Percentiles rank a stretch among this genome's conserved stretches.
Conservation (phyloP, 2,329 filamentous ascomycete species). For the Diaporthe sp. region DNA sequence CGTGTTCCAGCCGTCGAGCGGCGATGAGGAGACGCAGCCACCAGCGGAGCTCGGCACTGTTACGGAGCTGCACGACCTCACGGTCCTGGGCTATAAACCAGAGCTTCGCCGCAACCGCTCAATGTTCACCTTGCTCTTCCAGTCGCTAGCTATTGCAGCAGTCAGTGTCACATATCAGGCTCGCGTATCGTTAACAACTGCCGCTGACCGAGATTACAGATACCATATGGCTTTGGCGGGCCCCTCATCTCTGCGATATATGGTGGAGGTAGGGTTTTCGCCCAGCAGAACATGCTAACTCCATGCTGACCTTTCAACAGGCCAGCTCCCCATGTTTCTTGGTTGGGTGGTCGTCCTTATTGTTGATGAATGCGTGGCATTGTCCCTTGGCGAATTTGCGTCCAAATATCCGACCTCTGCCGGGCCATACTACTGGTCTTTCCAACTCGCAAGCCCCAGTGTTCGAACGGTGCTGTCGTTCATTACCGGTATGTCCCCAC, state of each 20-base stretch:
- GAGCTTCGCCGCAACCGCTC: constrained; percentile 72
- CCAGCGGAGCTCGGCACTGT: constrained; percentile 32
- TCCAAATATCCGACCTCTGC: constrained; percentile 66
- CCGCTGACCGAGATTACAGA: constrained; percentile 48
- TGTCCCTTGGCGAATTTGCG: constrained; percentile 65
- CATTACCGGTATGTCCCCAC: constrained; percentile 51
- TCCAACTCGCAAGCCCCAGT: constrained; percentile 59
- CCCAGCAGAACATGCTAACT: neutral
- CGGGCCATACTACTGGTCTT: constrained; percentile 68
- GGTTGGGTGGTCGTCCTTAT: constrained; percentile 69
- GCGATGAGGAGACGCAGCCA: constrained; percentile 34
- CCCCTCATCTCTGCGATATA: constrained; percentile 55
- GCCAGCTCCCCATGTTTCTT: constrained; percentile 68
- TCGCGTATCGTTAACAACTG: neutral
- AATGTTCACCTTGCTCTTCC: constrained; percentile 72
- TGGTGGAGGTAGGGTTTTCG: constrained; percentile 51
- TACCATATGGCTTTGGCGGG: constrained; percentile 65
- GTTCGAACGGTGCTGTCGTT: constrained; percentile 63
- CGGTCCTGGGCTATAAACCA: constrained; percentile 67
- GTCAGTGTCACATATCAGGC: constrained; percentile 47
- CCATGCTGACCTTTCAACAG: constrained; percentile 45
- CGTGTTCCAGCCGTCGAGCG: neutral
- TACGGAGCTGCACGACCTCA: constrained; percentile 50
- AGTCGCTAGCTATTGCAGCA: constrained; percentile 72
- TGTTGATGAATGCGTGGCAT: constrained; percentile 65